phyloP scores from a whole-genome alignment of 1,284 basidiomycete species.

The Boletus semigastroideus region DNA sequence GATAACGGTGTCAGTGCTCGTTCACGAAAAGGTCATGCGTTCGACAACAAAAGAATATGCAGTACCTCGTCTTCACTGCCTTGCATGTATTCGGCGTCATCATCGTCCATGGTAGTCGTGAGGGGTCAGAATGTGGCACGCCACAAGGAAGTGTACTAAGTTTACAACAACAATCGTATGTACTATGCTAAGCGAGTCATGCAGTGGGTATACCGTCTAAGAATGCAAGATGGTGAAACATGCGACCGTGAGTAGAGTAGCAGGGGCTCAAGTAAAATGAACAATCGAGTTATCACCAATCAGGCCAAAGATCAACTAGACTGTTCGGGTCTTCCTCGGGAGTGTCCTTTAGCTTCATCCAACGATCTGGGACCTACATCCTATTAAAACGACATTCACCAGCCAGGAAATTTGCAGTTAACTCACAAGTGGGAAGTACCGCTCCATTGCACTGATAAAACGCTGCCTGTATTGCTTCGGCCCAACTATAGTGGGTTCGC shows the following conservation, averaged over 20 bases:
- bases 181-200: conserved; percentile 15
- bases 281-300: conserved; percentile 40
- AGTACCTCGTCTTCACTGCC: conserved; percentile 77
- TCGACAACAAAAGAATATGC: conserved; percentile 13
- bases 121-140: conserved; percentile 2
- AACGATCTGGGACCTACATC: conserved; percentile 74
- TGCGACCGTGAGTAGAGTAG: neutral
- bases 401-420: neutral
- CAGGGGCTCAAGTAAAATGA: neutral
- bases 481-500: conserved; percentile 92
- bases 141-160: neutral
- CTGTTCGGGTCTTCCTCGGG: conserved; percentile 70
- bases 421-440: conserved; percentile 82
- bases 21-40: neutral
- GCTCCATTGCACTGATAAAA: conserved; percentile 90
- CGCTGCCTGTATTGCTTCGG: conserved; percentile 83
- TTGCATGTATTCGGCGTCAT: conserved; percentile 89
- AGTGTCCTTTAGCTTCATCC: conserved; percentile 80
- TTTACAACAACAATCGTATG: conserved; percentile 22
- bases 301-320: conserved; percentile 50
- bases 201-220: conserved; percentile 18
- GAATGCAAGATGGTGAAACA: conserved; percentile 12
- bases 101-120: conserved; percentile 69
- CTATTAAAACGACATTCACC: conserved; percentile 2
- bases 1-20: conserved; percentile 3